A percentile compares a stretch with the other conserved stretches of the same genome.
These are phyloP conservation scores for Coccomyxa sp. DNA, from an alignment of 139 green algal genomes.

Conservation along the genomic window DNA sequence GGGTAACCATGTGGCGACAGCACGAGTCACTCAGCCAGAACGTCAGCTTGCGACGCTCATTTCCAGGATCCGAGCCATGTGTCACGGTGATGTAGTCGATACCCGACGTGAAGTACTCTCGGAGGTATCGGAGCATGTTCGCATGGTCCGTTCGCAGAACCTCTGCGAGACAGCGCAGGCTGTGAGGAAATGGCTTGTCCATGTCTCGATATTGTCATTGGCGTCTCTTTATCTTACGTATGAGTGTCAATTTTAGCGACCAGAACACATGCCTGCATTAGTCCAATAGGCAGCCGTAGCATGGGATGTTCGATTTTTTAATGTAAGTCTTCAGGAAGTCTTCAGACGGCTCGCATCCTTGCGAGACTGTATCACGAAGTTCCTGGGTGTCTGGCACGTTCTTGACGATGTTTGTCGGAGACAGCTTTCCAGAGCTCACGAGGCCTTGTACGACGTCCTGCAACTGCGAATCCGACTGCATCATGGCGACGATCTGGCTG, in stretches of 20 bases:
- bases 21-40: background rate
- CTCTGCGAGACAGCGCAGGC: background rate
- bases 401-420: background rate
- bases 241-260: background rate
- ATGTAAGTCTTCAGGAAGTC: constrained; percentile 1
- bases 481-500: background rate
- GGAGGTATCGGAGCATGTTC: background rate
- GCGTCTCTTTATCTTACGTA: background rate
- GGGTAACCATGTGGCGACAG: background rate
- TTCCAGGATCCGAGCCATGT: background rate
- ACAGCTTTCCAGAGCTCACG: background rate
- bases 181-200: background rate
- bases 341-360: background rate
- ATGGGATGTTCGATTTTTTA: background rate
- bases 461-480: background rate
- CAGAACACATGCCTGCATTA: background rate
- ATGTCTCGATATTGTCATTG: background rate
- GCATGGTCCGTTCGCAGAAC: background rate
- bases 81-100: background rate
- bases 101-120: background rate
- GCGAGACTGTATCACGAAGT: background rate
- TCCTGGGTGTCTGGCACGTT: background rate
- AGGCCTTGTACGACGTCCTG: background rate
- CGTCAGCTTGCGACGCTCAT: background rate
- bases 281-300: background rate